These are phyloP conservation scores for Sherardia arvensis DNA, from an alignment of 257 asterid genomes.

Conservation along the genomic window DNA sequence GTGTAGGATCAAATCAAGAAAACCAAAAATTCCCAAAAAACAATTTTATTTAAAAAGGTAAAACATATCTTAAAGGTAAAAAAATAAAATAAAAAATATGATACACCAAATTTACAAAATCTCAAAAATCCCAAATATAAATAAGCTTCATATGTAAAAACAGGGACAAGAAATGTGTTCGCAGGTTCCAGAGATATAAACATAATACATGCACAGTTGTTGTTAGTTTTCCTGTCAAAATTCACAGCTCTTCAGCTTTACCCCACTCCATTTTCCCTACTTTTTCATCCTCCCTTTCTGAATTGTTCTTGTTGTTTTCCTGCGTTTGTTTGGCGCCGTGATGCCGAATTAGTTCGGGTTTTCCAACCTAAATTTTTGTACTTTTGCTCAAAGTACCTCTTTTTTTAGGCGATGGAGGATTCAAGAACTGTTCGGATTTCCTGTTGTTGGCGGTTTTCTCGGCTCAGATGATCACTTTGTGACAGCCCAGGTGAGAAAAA, in stretches of 20 bases:
- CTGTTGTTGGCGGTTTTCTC: constrained; percentile 4
- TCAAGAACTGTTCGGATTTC: constrained; percentile 7
- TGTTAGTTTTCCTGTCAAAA: constrained; percentile 18
- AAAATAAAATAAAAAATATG: not conserved
- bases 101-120: not conserved
- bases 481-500: constrained; percentile 29
- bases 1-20: not conserved
- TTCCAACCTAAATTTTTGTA: not conserved
- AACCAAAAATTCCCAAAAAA: not conserved
- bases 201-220: not conserved
- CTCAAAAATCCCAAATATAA: not conserved
- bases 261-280: constrained; percentile 14
- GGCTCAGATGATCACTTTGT: constrained; percentile 9
- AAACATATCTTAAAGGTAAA: not conserved
- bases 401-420: constrained; percentile 6
- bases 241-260: constrained; percentile 11
- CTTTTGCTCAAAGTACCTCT: not conserved
- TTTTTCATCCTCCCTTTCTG: constrained; percentile 15
- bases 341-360: not conserved
- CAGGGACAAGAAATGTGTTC: constrained; percentile 19
- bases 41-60: not conserved
- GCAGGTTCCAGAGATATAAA: not conserved
- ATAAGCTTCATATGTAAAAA: not conserved
- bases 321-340: not conserved
- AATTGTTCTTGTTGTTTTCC: constrained; percentile 15